Base-by-base conservation (phyloP, 2,329 filamentous ascomycete species). In the Monosporascus sp. region DNA sequence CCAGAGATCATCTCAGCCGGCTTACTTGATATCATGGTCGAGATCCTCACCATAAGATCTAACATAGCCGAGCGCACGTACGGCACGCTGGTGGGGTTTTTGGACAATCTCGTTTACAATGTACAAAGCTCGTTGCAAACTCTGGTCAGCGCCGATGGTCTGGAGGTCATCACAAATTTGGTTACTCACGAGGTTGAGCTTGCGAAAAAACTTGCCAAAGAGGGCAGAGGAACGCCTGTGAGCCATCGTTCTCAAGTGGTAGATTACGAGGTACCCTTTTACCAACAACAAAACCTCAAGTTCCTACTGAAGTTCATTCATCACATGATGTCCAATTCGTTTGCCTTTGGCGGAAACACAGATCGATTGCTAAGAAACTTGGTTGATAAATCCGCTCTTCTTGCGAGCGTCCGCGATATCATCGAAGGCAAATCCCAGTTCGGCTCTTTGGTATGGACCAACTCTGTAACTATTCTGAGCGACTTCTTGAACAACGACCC, bases 401-500 rank as follows among this genome's bases (percentile, higher is more conserved):
- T 99, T 46, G 81, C 78, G 22, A 90, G 89, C 53, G 78, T 99
- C 49, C 85, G 89, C 51, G 80, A 85, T 38, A 89, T 99, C 46
- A 88, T 97, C 57, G 84, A 87, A 57, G 88, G 96, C 62, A 86
- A 89, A 38, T 77, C 77, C 50, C 78, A 85, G 38, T 99, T 92
- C 67, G 94, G 94, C 14, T 94, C 93, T 2, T 87, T 94, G 54
- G 90, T 97, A 5, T 99, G 94, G 94, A 96, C 91, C 48, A 92
- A 92, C 67, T 88, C 91, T 6, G 90, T 96, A 56, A 92, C 87
- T 51, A 93, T 97, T 52, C 76, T 99, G 49, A 94, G 90, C 65
- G 93, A 90, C 62, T 99, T 99, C 70, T 96, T 99, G 63, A 95
- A 99, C 72, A 97, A 97, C 66, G 94, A 99, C 65, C 94, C 94